Percentiles rank a stretch among this genome's conserved stretches.
Conservation (phyloP, 352 stramenopile species). For the Pythium sukuiense region DNA sequence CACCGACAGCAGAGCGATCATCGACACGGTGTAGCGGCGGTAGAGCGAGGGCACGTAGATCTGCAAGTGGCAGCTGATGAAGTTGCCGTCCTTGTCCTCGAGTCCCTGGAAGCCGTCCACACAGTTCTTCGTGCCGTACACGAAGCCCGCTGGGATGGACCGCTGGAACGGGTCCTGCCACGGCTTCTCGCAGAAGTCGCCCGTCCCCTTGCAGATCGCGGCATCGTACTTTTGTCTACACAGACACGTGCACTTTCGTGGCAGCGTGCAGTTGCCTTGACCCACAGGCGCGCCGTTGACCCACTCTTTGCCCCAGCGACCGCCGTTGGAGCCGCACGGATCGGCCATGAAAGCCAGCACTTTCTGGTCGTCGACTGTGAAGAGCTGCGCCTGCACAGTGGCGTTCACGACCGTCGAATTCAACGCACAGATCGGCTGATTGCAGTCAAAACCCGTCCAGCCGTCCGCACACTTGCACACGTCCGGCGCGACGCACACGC, state of each 20-base stretch:
- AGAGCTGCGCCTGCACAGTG: slow-evolving; percentile 83
- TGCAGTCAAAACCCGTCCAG: slow-evolving; percentile 95
- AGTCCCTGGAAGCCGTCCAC: slow-evolving; percentile 93
- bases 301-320: slow-evolving; percentile 69
- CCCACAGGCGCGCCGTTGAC: slow-evolving; percentile 72
- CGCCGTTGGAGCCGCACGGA: slow-evolving; percentile 87
- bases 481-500: slow-evolving; percentile 90
- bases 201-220: slow-evolving; percentile 57
- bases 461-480: slow-evolving; percentile 90
- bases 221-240: slow-evolving; percentile 86
- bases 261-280: slow-evolving; percentile 93
- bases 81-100: slow-evolving; percentile 86
- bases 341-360: slow-evolving; percentile 92
- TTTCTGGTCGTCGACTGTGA: slow-evolving; percentile 94
- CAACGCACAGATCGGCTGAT: slow-evolving; percentile 87
- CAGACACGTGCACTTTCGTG: slow-evolving; percentile 90
- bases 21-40: slow-evolving; percentile 78
- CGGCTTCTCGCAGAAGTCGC: slow-evolving; percentile 81
- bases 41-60: slow-evolving; percentile 92
- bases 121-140: slow-evolving; percentile 93
- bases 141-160: slow-evolving; percentile 73
- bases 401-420: slow-evolving; percentile 42
- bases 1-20: slow-evolving; percentile 75
- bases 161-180: slow-evolving; percentile 79
- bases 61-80: slow-evolving; percentile 93